Conservation (phyloP, 2,329 filamentous ascomycete genomes). For the Fusarium transvaalense region DNA sequence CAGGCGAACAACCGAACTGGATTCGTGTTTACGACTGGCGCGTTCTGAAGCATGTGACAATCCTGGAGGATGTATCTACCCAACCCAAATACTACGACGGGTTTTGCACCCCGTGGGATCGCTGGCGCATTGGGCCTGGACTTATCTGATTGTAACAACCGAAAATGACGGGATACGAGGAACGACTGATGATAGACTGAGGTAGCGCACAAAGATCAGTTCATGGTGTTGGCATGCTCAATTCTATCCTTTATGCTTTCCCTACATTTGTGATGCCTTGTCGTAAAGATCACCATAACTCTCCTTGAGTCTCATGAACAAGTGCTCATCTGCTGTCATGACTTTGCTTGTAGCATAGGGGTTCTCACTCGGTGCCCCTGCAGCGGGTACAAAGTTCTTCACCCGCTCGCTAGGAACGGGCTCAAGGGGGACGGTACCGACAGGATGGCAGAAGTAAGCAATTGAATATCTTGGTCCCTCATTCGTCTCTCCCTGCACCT, state of each 20-base stretch:
- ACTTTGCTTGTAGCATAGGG: conserved; percentile 66
- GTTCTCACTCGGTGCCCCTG: conserved; percentile 54
- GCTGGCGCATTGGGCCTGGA: conserved; percentile 60
- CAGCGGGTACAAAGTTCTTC: conserved; percentile 54
- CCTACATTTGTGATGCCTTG: conserved; percentile 49
- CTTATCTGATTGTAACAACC: conserved; percentile 51
- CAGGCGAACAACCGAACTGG: conserved; percentile 49
- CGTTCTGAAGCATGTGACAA: conserved; percentile 57
- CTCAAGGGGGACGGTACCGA: conserved; percentile 63
- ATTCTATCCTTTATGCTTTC: background rate
- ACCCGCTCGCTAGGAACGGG: conserved; percentile 72
- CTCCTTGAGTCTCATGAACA: conserved; percentile 70
- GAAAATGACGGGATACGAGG: background rate
- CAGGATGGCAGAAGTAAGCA: conserved; percentile 77
- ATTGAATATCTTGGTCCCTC: conserved; percentile 72
- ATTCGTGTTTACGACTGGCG: conserved; percentile 63
- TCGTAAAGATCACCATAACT: conserved; percentile 70
- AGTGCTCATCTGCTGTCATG: conserved; percentile 73
- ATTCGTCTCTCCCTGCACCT: conserved; percentile 60
- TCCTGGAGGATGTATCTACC: conserved; percentile 53
- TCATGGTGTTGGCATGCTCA: background rate
- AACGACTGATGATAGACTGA: background rate
- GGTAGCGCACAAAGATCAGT: background rate
- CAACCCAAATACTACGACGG: conserved; percentile 52
- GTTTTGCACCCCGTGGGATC: conserved; percentile 58